phyloP scores from a whole-genome alignment of 2,329 filamentous ascomycete genomes.

The Emergomyces africanus region DNA sequence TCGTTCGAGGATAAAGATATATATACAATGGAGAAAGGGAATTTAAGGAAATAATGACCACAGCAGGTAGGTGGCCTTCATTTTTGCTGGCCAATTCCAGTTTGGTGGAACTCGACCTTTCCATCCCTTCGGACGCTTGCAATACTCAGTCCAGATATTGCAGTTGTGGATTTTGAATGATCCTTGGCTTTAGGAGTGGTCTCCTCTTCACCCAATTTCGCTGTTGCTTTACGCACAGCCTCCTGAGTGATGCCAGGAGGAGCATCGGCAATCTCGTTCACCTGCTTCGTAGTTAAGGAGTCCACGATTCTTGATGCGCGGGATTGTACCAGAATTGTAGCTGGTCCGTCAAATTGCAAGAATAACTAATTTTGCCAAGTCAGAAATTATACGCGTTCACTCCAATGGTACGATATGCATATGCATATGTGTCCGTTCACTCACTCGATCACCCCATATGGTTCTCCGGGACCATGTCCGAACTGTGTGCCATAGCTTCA shows the following conservation, averaged over 20 bases:
- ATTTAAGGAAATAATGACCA: not conserved
- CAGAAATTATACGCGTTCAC: not conserved
- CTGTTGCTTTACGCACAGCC: conserved; percentile 36
- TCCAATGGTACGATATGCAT: not conserved
- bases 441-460: conserved; percentile 79
- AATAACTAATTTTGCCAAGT: conserved; percentile 48
- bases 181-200: conserved; percentile 14
- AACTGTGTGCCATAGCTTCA: conserved; percentile 52
- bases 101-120: conserved; percentile 3
- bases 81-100: not conserved
- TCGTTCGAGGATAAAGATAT: not conserved
- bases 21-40: not conserved
- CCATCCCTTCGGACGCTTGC: conserved; percentile 2
- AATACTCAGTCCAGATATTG: not conserved
- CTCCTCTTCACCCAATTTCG: conserved; percentile 18
- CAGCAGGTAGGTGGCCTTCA: not conserved
- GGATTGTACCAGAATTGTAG: conserved; percentile 76
- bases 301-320: conserved; percentile 70
- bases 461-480: conserved; percentile 67
- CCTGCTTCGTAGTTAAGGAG: conserved; percentile 60
- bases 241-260: conserved; percentile 58
- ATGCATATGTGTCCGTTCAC: conserved; percentile 10
- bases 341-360: conserved; percentile 76
- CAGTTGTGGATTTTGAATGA: not conserved
- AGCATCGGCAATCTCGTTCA: conserved; percentile 80